Conservation (phyloP, 768 basidiomycete genomes). For the Lactifluus piperatus region DNA sequence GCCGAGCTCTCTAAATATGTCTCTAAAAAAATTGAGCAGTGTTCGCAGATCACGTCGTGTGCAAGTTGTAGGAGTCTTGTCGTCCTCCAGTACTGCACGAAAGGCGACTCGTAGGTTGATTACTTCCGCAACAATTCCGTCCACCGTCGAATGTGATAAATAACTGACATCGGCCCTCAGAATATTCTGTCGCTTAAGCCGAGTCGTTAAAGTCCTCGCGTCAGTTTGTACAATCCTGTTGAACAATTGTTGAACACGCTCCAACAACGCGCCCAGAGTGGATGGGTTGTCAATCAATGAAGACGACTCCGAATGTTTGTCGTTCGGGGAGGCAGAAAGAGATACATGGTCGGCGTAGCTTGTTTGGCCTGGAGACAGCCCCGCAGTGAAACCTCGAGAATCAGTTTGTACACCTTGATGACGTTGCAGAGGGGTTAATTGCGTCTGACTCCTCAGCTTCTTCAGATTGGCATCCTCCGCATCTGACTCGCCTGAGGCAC, state of each 20-base stretch:
- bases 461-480: not conserved
- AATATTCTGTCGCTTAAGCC: conserved; percentile 85
- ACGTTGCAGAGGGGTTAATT: not conserved
- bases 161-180: conserved; percentile 79
- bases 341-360: conserved; percentile 24
- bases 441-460: not conserved
- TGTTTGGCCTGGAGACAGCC: conserved; percentile 26
- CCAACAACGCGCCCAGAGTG: conserved; percentile 46
- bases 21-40: conserved; percentile 78
- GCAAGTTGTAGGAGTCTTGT: conserved; percentile 50
- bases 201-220: conserved; percentile 77
- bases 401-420: conserved; percentile 63
- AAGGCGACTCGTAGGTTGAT: conserved; percentile 63
- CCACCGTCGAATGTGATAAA: conserved; percentile 75
- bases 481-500: conserved; percentile 2
- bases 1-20: conserved; percentile 76
- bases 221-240: conserved; percentile 65
- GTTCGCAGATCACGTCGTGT: conserved; percentile 74
- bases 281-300: conserved; percentile 51
- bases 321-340: conserved; percentile 38
- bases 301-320: conserved; percentile 67
- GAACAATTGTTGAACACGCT: conserved; percentile 57
- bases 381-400: conserved; percentile 23
- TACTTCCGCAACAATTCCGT: conserved; percentile 62
- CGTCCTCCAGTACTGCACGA: conserved; percentile 65